A percentile compares a stretch with the other conserved stretches of the same genome.
Evolutionary conservation across 2,329 filamentous ascomycete species (phyloP).

Genomic region (Cladosporium sp.): DNA sequence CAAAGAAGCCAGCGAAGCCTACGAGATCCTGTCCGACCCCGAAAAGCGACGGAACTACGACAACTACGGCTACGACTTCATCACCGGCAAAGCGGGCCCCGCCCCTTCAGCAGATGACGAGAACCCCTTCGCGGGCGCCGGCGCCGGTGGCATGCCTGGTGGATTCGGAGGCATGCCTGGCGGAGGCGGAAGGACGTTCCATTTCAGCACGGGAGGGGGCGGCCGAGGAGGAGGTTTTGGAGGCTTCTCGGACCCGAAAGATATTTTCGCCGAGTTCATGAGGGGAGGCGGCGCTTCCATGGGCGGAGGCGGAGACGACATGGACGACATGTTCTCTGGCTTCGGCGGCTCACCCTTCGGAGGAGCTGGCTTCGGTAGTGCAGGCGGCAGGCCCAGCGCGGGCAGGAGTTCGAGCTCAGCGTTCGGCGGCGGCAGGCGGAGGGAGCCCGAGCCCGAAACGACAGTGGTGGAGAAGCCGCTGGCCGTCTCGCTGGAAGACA

Average conservation of each 20-base stretch:
- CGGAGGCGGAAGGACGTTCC: conserved; percentile 56
- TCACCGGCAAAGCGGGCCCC: conserved; percentile 42
- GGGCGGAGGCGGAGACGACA: conserved; percentile 37
- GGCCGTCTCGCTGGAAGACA: conserved; percentile 77
- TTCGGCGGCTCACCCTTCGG: conserved; percentile 29
- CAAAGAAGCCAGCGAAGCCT: conserved; percentile 96
- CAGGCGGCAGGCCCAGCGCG: conserved; percentile 26
- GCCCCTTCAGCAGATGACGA: conserved; percentile 57
- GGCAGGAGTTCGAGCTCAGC: conserved; percentile 9
- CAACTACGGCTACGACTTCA: conserved; percentile 88
- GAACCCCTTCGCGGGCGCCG: conserved; percentile 34
- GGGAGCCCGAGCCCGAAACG: conserved; percentile 70
- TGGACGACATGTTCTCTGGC: conserved; percentile 13
- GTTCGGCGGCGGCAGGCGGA: conserved; percentile 28
- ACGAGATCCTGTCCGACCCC: conserved; percentile 95
- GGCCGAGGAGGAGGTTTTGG: conserved; percentile 60
- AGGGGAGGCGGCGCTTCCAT: conserved; percentile 38
- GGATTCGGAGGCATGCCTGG: conserved; percentile 52
- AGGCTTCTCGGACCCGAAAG: conserved; percentile 76
- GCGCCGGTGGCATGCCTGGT: conserved; percentile 25
- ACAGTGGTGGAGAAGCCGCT: conserved; percentile 85
- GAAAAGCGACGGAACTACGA: conserved; percentile 97
- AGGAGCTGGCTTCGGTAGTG: conserved; percentile 18
- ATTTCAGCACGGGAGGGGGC: conserved; percentile 54
- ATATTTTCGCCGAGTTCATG: conserved; percentile 82